Evolutionary conservation across 2,329 filamentous ascomycete genomes (phyloP).

Genomic region (Sarocladiaceae sp.): DNA sequence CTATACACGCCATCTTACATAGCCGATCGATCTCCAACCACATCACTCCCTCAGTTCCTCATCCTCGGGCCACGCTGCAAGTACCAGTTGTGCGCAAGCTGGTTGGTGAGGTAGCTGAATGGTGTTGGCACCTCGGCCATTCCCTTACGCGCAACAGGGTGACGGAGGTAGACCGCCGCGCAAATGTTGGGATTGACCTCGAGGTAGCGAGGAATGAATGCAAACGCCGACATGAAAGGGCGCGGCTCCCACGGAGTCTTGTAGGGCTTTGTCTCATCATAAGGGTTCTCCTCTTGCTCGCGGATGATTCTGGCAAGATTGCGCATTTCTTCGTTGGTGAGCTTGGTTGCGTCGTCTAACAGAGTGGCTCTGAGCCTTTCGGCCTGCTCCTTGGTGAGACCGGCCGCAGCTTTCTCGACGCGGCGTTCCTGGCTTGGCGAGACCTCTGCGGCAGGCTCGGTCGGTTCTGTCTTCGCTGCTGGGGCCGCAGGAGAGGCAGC

Average conservation of each 20-base stretch:
- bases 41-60: neutral
- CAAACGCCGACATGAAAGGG: slow-evolving; percentile 85
- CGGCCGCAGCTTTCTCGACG: slow-evolving; percentile 31
- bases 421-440: slow-evolving; percentile 24
- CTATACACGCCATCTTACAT: slow-evolving; percentile 10
- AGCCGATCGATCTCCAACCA: neutral
- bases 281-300: slow-evolving; percentile 68
- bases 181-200: slow-evolving; percentile 98
- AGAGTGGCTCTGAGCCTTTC: slow-evolving; percentile 29
- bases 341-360: slow-evolving; percentile 26
- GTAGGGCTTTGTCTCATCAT: slow-evolving; percentile 77
- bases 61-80: slow-evolving; percentile 58
- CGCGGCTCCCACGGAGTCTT: slow-evolving; percentile 85
- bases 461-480: slow-evolving; percentile 16
- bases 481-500: slow-evolving; percentile 6
- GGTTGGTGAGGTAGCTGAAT: slow-evolving; percentile 65
- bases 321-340: slow-evolving; percentile 46
- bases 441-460: slow-evolving; percentile 15
- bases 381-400: slow-evolving; percentile 25
- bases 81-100: slow-evolving; percentile 93
- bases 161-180: slow-evolving; percentile 88
- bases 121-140: slow-evolving; percentile 81
- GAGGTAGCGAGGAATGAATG: slow-evolving; percentile 90
- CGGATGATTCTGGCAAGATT: slow-evolving; percentile 54
- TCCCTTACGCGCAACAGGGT: slow-evolving; percentile 84